These are phyloP conservation scores for Fusarium foetens DNA, from an alignment of 2,329 filamentous ascomycete genomes.

Conservation along the genomic window DNA sequence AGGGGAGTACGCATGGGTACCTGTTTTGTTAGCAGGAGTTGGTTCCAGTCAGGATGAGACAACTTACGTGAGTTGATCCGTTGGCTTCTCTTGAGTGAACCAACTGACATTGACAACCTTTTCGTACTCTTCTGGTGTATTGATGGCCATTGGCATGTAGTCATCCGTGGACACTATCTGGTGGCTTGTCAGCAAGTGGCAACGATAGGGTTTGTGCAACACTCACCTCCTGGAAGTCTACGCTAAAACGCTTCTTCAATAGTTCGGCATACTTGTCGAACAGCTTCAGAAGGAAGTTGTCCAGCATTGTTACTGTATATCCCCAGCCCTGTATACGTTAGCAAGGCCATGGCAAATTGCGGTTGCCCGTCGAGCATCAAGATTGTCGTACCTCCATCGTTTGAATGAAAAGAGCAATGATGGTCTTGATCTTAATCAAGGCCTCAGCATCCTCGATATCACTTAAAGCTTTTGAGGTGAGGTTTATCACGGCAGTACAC, in stretches of 20 bases:
- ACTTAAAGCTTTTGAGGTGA: constrained; percentile 82
- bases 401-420: constrained; percentile 93
- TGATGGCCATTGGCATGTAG: constrained; percentile 99
- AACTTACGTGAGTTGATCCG: constrained; percentile 77
- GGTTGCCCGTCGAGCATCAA: constrained; percentile 70
- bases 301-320: constrained; percentile 83
- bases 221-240: constrained; percentile 89
- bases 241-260: constrained; percentile 89
- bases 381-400: constrained; percentile 92
- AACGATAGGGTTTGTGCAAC: neutral
- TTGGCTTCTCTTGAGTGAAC: constrained; percentile 86
- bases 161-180: constrained; percentile 89
- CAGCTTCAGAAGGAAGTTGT: constrained; percentile 84
- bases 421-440: constrained; percentile 92
- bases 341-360: constrained; percentile 62
- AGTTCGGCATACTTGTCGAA: constrained; percentile 96
- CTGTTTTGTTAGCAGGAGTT: constrained; percentile 54
- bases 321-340: constrained; percentile 87
- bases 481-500: constrained; percentile 85
- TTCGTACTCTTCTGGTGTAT: constrained; percentile 88
- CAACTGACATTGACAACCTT: constrained; percentile 96
- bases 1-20: constrained; percentile 94
- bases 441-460: constrained; percentile 89
- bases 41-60: neutral
- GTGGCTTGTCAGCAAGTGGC: constrained; percentile 6